A percentile compares a stretch with the other conserved stretches of the same genome.
phyloP scores from a whole-genome alignment of 345 rosid genomes.

The Pugionium cornutum region DNA sequence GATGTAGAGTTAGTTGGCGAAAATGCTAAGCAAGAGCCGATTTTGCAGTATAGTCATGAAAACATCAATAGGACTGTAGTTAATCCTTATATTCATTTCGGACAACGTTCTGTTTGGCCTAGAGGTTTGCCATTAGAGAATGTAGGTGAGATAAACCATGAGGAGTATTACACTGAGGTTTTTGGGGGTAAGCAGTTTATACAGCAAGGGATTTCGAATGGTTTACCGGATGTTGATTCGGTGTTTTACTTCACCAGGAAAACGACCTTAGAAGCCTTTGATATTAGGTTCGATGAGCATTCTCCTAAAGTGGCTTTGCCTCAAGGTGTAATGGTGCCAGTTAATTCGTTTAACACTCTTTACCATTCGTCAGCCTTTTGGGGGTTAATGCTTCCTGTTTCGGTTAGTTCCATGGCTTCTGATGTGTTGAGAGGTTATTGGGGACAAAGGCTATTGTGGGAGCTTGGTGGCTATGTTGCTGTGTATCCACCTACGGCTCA shows the following conservation, averaged over 20 bases:
- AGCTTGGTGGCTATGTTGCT: conserved; percentile 88
- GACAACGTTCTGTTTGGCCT: conserved; percentile 99
- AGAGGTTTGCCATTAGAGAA: conserved; percentile 95
- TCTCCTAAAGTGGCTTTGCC: conserved; percentile 95
- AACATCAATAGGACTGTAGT: conserved; percentile 72
- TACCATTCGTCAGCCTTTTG: conserved; percentile 95
- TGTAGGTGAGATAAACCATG: conserved; percentile 86
- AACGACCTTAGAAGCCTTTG: conserved; percentile 74
- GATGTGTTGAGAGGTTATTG: conserved; percentile 98
- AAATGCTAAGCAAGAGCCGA: conserved; percentile 73
- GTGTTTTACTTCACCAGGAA: conserved; percentile 94
- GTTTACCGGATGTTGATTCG: conserved; percentile 97
- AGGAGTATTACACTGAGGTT: conserved; percentile 88
- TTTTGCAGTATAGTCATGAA: conserved; percentile 92
- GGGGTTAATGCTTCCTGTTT: conserved; percentile 98
- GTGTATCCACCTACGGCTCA: conserved; percentile 96
- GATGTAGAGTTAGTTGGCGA: conserved; percentile 89
- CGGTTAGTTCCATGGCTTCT: conserved; percentile 95
- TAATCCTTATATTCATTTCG: conserved; percentile 93
- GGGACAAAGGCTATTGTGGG: conserved; percentile 98
- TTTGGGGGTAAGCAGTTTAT: conserved; percentile 95
- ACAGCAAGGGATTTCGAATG: conserved; percentile 95
- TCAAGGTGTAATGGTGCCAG: conserved; percentile 90
- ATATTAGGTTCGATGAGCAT: conserved; percentile 85
- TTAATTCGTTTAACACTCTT: conserved; percentile 88